Conservation (phyloP, 257 asterid genomes). For the Solanum peruvianum region DNA sequence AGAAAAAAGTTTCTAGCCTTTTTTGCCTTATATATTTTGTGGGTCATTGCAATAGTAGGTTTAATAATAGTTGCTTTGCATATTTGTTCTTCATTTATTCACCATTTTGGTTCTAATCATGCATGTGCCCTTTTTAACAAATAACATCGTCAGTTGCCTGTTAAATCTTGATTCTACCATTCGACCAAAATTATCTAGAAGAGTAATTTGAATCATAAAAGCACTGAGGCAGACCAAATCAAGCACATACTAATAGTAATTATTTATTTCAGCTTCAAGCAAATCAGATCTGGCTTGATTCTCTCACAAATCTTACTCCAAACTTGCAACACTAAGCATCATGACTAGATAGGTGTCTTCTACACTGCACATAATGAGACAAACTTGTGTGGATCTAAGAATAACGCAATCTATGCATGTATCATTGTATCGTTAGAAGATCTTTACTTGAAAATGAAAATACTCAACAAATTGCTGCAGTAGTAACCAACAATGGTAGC, state of each 20-base stretch:
- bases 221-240: background rate
- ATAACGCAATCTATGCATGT: background rate
- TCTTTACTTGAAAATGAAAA: background rate
- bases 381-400: background rate
- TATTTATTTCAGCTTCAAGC: background rate
- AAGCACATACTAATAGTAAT: background rate
- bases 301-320: background rate
- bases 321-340: background rate
- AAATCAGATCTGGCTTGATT: background rate
- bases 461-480: background rate
- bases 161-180: background rate
- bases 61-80: background rate
- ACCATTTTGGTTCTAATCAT: background rate
- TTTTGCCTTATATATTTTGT: background rate
- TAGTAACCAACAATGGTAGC: background rate
- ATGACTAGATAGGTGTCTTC: background rate
- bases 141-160: background rate
- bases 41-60: background rate
- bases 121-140: background rate
- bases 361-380: background rate
- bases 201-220: background rate
- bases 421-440: background rate
- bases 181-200: background rate
- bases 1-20: background rate
- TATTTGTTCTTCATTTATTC: background rate